Evolutionary conservation across 2,329 filamentous ascomycete genomes (phyloP).

Genomic region (Chaetomium sp.): DNA sequence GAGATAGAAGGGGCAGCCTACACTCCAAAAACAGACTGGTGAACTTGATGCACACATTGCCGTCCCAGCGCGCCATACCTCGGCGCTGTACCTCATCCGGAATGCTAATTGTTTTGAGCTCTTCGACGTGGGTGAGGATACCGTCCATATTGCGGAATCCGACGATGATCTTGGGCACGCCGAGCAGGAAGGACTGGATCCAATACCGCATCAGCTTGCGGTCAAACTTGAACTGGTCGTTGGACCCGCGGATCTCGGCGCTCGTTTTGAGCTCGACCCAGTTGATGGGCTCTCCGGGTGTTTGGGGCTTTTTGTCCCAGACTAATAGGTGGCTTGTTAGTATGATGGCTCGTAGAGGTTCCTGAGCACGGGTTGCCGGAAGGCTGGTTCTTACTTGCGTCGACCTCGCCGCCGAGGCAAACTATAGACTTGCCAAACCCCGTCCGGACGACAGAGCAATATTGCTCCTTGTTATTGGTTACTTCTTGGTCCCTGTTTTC

Average conservation of each 20-base stretch:
- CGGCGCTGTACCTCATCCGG: constrained; percentile 65
- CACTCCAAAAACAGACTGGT: constrained; percentile 70
- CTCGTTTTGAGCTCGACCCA: constrained; percentile 96
- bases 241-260: constrained; percentile 60
- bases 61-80: constrained; percentile 72
- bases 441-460: constrained; percentile 89
- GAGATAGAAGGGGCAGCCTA: constrained; percentile 35
- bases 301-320: constrained; percentile 72
- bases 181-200: constrained; percentile 92
- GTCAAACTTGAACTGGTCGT: constrained; percentile 71
- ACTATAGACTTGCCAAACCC: constrained; percentile 70
- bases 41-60: constrained; percentile 90
- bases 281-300: constrained; percentile 62
- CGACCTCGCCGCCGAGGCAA: constrained; percentile 87
- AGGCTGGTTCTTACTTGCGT: constrained; percentile 56
- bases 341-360: background rate
- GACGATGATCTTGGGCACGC: constrained; percentile 85
- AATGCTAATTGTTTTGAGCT: constrained; percentile 72
- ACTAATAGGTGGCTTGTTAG: constrained; percentile 40
- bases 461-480: constrained; percentile 88
- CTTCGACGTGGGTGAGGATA: constrained; percentile 64
- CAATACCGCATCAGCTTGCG: constrained; percentile 91
- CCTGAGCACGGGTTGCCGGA: background rate
- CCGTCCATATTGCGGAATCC: constrained; percentile 74
- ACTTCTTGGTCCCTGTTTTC: constrained; percentile 63